A percentile compares a stretch with the other conserved stretches of the same genome.
Evolutionary conservation across 805 yeast species (phyloP).

Genomic region (Ogataea neopini): DNA sequence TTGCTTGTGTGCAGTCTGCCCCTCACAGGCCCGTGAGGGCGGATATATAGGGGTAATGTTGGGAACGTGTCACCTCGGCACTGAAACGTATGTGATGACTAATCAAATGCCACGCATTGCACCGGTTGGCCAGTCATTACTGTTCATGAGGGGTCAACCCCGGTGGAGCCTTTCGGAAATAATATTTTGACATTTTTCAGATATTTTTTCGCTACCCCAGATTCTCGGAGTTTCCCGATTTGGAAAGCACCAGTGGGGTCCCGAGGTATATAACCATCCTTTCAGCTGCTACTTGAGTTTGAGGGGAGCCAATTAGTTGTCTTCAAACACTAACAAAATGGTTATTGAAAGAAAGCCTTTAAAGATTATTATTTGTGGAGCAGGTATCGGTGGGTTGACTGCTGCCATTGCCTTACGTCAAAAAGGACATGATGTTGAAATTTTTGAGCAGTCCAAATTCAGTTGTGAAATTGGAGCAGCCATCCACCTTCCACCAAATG

Average conservation of each 20-base stretch:
- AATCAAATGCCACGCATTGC: too few species aligned
- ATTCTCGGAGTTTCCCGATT: background rate
- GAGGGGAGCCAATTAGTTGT: too few species aligned
- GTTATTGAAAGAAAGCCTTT: constrained; percentile 11
- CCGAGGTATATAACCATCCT: too few species aligned
- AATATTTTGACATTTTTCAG: background rate
- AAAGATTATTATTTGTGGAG: constrained; percentile 29
- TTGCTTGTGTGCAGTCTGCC: too few species aligned
- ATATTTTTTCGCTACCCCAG: background rate
- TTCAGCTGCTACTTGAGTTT: too few species aligned
- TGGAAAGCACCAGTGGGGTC: background rate
- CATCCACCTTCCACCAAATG: constrained; percentile 34
- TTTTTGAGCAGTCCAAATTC: constrained; percentile 30
- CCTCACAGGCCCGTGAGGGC: too few species aligned
- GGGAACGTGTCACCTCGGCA: too few species aligned
- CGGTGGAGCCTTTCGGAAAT: background rate
- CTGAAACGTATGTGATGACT: too few species aligned
- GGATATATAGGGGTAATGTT: too few species aligned
- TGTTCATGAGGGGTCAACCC: too few species aligned
- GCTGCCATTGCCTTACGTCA: constrained; percentile 30
- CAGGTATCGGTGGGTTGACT: constrained; percentile 32
- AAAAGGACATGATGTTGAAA: constrained; percentile 29
- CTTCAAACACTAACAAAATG: constrained; percentile 2
- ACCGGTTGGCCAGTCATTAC: too few species aligned
- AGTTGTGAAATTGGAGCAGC: constrained; percentile 35